Evolutionary conservation across 805 yeast genomes (phyloP).

Genomic region (Hyphopichia homilentoma): DNA sequence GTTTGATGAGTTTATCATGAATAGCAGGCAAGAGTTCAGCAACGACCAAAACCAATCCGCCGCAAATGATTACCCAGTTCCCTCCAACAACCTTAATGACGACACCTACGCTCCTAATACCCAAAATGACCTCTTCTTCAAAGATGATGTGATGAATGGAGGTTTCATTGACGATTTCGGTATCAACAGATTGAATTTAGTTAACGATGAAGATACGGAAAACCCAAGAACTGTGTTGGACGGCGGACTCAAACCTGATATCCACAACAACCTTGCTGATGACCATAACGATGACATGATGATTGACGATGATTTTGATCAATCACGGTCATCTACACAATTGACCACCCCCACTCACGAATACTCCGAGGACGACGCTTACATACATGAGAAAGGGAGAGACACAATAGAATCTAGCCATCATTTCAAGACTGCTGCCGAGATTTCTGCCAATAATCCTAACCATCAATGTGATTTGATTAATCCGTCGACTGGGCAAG

Average conservation of each 20-base stretch:
- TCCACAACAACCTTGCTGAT: conserved; percentile 1
- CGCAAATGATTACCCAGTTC: not conserved
- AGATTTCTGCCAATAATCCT: conserved; percentile 29
- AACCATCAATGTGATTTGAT: conserved; percentile 57
- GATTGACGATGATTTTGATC: conserved; percentile 10
- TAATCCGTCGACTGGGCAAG: conserved; percentile 57
- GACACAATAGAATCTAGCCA: conserved; percentile 5
- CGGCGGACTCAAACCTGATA: too few relatives aligned
- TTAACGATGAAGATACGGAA: conserved; percentile 3
- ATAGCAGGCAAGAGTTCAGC: conserved; percentile 2
- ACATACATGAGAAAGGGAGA: not conserved
- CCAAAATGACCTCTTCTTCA: too few relatives aligned
- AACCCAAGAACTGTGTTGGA: conserved; percentile 1
- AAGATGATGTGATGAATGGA: conserved; percentile 8
- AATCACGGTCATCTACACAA: conserved; percentile 1
- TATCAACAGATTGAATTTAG: conserved; percentile 4
- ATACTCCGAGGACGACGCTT: conserved; percentile 1
- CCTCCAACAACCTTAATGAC: conserved; percentile 8
- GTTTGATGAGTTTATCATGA: conserved; percentile 25
- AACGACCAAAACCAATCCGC: conserved; percentile 2
- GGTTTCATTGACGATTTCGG: conserved; percentile 12
- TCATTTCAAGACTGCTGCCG: conserved; percentile 21
- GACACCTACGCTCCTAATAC: conserved; percentile 2
- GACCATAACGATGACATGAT: conserved; percentile 10
- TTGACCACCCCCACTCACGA: not conserved